Percentiles rank a stretch among this genome's conserved stretches.
Conservation (phyloP, 2,329 filamentous ascomycete genomes). For the Diaporthe citri region DNA sequence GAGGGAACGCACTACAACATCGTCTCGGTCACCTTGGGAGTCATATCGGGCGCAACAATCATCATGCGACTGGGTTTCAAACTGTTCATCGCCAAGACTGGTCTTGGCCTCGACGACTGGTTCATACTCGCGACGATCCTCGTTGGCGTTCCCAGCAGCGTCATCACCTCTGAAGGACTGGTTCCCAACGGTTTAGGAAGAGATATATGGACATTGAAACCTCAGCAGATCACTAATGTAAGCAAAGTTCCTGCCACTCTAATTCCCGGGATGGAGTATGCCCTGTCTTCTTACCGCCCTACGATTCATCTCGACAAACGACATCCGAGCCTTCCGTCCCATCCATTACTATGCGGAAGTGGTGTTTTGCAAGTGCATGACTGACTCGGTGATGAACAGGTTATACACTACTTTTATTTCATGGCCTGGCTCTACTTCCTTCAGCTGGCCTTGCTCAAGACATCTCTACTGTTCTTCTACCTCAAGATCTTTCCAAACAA, state of each 20-base stretch:
- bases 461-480: conserved; percentile 40
- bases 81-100: conserved; percentile 48
- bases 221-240: conserved; percentile 40
- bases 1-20: conserved; percentile 27
- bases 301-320: background rate
- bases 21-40: conserved; percentile 44
- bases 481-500: conserved; percentile 38
- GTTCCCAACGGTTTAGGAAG: conserved; percentile 52
- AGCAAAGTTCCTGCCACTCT: background rate
- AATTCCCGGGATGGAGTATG: background rate
- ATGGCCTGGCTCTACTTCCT: conserved; percentile 49
- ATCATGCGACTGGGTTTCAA: conserved; percentile 53
- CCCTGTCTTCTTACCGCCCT: too few relatives aligned
- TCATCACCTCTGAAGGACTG: conserved; percentile 50
- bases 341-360: background rate
- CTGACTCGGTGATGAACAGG: conserved; percentile 40
- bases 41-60: conserved; percentile 53
- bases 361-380: background rate
- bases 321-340: too few relatives aligned
- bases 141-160: conserved; percentile 46
- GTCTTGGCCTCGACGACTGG: conserved; percentile 54
- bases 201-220: conserved; percentile 42
- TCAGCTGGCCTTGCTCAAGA: conserved; percentile 37
- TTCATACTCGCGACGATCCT: conserved; percentile 47
- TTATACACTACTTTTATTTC: conserved; percentile 58